Evolutionary conservation across 108 stramenopile genomes (phyloP).

Genomic region (Pseudonitzschia multistriata): DNA sequence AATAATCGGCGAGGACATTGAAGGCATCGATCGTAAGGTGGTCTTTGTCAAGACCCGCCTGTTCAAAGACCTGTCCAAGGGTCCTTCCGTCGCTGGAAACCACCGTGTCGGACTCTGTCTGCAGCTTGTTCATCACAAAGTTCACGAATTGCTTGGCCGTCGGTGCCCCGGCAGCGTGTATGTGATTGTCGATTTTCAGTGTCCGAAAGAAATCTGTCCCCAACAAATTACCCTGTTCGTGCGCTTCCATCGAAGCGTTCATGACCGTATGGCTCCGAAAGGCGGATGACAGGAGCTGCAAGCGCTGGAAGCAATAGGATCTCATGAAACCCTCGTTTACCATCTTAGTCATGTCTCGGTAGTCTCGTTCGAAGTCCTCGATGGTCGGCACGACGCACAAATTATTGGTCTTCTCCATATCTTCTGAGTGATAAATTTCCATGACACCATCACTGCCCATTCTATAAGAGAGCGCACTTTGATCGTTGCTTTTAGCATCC

Average conservation of each 20-base stretch:
- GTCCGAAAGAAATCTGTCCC: constrained; percentile 98
- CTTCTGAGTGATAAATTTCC: constrained; percentile 52
- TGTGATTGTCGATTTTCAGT: constrained; percentile 99
- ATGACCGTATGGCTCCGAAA: constrained; percentile 88
- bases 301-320: constrained; percentile 83
- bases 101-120: constrained; percentile 82
- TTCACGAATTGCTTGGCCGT: constrained; percentile 97
- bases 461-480: constrained; percentile 17
- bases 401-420: constrained; percentile 22
- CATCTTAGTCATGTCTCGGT: constrained; percentile 69
- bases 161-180: constrained; percentile 96
- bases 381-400: constrained; percentile 64
- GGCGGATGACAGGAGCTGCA: constrained; percentile 75
- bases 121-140: constrained; percentile 96
- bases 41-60: constrained; percentile 92
- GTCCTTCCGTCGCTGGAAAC: constrained; percentile 79
- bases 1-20: constrained; percentile 98
- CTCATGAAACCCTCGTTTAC: constrained; percentile 76
- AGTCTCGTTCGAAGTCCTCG: constrained; percentile 70
- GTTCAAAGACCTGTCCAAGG: constrained; percentile 71
- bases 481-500: background rate
- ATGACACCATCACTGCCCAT: constrained; percentile 74
- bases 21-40: constrained; percentile 99
- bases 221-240: constrained; percentile 78
- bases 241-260: constrained; percentile 76